These are phyloP conservation scores for Alternaria angustiovoidea DNA, from an alignment of 2,329 filamentous ascomycete species.

Conservation along the genomic window DNA sequence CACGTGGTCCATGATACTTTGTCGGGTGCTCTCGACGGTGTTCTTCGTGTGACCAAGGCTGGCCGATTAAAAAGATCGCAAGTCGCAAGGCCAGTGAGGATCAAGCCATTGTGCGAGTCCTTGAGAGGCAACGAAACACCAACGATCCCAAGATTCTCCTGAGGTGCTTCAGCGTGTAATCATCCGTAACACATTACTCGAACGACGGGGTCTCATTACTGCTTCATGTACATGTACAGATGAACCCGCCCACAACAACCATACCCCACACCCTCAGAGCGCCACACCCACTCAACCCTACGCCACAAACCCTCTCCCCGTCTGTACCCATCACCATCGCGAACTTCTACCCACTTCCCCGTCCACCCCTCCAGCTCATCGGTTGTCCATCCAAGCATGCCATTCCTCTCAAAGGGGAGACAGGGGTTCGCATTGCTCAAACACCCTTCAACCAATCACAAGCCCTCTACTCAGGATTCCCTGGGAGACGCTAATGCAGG, in stretches of 20 bases:
- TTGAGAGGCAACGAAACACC: not conserved
- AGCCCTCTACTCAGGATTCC: conserved; percentile 24
- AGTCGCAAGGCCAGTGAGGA: not conserved
- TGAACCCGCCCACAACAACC: not conserved
- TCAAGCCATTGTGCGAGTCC: not conserved
- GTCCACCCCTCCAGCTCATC: conserved; percentile 15
- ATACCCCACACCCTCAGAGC: not conserved
- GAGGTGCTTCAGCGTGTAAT: not conserved
- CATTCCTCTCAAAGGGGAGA: not conserved
- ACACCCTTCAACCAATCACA: conserved; percentile 33
- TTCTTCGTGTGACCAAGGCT: not conserved
- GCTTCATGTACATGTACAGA: not conserved
- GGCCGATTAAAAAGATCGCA: not conserved
- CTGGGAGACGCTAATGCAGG: conserved; percentile 49
- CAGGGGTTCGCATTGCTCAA: conserved; percentile 15
- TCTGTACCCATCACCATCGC: not conserved
- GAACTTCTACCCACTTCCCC: conserved; percentile 7
- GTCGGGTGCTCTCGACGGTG: not conserved
- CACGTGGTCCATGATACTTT: not conserved
- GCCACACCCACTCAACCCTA: not conserved
- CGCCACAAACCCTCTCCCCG: not conserved
- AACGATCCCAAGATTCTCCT: not conserved
- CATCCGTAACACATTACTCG: not conserved
- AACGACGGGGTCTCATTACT: not conserved
- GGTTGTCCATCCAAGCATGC: conserved; percentile 11